Percentiles rank a stretch among this genome's conserved stretches.
Conservation (phyloP, 2,329 filamentous ascomycete species). For the Thielaviopsis ethacetica region DNA sequence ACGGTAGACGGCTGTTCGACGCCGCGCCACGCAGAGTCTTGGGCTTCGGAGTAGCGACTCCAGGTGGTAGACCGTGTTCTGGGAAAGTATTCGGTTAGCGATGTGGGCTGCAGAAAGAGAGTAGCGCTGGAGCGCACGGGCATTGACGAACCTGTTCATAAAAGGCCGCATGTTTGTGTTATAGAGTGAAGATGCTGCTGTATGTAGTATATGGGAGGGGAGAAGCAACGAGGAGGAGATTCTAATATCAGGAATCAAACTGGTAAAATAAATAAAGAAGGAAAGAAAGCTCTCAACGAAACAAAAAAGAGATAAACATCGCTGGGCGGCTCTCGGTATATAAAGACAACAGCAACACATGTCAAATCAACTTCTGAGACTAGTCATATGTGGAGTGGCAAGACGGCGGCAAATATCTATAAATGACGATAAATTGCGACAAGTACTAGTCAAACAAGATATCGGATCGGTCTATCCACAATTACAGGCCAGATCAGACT, state of each 20-base stretch:
- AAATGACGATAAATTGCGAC: not conserved
- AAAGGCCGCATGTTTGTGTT: not conserved
- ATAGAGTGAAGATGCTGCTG: no score
- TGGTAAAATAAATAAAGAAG: not conserved
- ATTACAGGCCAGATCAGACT: not conserved
- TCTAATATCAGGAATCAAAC: no score
- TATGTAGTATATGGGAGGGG: not conserved
- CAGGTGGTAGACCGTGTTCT: constrained; percentile 4
- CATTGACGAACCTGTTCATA: not conserved
- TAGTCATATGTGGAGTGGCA: not conserved
- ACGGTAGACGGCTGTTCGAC: constrained; percentile 4
- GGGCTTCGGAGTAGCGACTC: constrained; percentile 6
- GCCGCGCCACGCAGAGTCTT: not conserved
- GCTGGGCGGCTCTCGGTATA: not conserved
- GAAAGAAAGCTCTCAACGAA: not conserved
- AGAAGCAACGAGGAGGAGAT: not conserved
- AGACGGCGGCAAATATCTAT: not conserved
- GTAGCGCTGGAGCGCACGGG: not conserved
- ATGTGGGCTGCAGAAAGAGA: no score
- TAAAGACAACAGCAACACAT: not conserved
- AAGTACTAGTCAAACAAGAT: not conserved
- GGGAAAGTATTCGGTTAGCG: not conserved
- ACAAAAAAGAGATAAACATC: not conserved
- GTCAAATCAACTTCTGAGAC: not conserved
- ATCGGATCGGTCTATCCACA: not conserved